A percentile compares a stretch with the other conserved stretches of the same genome.
These are phyloP conservation scores for Psilocybe subaeruginosa DNA, from an alignment of 768 basidiomycete species.

Conservation along the genomic window DNA sequence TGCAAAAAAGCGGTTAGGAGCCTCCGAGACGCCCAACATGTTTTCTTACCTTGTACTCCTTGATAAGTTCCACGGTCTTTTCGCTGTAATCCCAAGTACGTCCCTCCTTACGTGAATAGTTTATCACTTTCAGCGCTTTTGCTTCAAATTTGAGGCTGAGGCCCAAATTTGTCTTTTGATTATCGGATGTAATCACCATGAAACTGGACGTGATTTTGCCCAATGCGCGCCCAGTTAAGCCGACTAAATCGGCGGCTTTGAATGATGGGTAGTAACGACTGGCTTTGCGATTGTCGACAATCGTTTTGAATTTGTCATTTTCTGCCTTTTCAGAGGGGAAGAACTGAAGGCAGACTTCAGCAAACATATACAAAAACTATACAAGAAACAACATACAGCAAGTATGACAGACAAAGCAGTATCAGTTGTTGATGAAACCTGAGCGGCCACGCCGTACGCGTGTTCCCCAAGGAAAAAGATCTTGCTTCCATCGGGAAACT, in stretches of 20 bases:
- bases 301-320: slow-evolving; percentile 72
- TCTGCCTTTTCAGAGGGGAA: slow-evolving; percentile 85
- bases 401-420: slow-evolving; percentile 78
- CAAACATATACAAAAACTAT: not conserved
- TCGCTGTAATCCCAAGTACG: slow-evolving; percentile 93
- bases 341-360: slow-evolving; percentile 52
- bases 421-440: slow-evolving; percentile 76
- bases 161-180: slow-evolving; percentile 86
- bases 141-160: slow-evolving; percentile 96
- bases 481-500: slow-evolving; percentile 88
- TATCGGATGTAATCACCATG: slow-evolving; percentile 80
- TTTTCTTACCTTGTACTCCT: slow-evolving; percentile 74
- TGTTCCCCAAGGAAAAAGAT: slow-evolving; percentile 97
- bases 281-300: slow-evolving; percentile 57
- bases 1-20: not conserved
- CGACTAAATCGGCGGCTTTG: slow-evolving; percentile 72
- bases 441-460: slow-evolving; percentile 94
- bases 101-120: slow-evolving; percentile 86
- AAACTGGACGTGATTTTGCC: slow-evolving; percentile 94
- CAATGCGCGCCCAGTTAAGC: slow-evolving; percentile 76
- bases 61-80: slow-evolving; percentile 78
- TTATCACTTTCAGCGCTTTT: slow-evolving; percentile 90
- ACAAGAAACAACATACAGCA: slow-evolving; percentile 57
- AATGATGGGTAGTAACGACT: slow-evolving; percentile 79
- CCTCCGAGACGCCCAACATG: not conserved